Percentiles rank a stretch among this genome's conserved stretches.
These are phyloP conservation scores for Xylaria sp. DNA, from an alignment of 2,329 filamentous ascomycete species.

Conservation along the genomic window DNA sequence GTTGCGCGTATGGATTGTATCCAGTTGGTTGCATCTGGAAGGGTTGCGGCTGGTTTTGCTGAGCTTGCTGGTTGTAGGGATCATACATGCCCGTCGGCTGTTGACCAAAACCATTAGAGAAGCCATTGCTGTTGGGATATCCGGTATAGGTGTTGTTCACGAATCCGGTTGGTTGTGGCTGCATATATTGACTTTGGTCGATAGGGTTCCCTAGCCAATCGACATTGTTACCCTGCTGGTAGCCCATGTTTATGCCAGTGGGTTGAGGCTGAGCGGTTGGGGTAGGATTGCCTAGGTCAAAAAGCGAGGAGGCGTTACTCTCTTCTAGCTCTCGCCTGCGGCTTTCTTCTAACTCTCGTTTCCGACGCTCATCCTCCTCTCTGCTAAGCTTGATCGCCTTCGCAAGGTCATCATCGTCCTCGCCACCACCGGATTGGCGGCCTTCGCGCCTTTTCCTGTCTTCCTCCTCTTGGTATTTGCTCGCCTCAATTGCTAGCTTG, in stretches of 20 bases:
- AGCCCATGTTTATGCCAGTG: constrained; percentile 94
- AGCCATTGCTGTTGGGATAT: constrained; percentile 66
- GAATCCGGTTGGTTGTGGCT: constrained; percentile 84
- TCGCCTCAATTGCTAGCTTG: constrained; percentile 88
- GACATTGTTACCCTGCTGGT: constrained; percentile 94
- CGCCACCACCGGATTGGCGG: constrained; percentile 56
- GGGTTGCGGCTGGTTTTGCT: constrained; percentile 38
- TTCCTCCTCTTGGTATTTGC: constrained; percentile 93
- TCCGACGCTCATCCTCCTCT: constrained; percentile 89
- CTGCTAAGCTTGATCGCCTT: constrained; percentile 96
- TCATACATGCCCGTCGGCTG: constrained; percentile 74
- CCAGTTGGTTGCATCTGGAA: constrained; percentile 60
- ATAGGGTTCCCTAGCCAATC: constrained; percentile 98
- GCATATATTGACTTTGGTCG: constrained; percentile 73
- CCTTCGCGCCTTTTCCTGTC: constrained; percentile 76
- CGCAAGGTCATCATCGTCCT: constrained; percentile 88
- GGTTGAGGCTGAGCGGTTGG: constrained; percentile 69
- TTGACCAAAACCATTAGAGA: constrained; percentile 68
- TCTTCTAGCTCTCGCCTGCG: constrained; percentile 86
- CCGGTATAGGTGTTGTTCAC: constrained; percentile 60
- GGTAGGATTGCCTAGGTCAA: constrained; percentile 72
- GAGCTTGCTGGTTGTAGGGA: constrained; percentile 64
- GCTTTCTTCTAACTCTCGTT: constrained; percentile 85
- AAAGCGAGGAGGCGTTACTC: constrained; percentile 83
- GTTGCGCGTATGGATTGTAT: constrained; percentile 61